Conservation (phyloP, 1,284 basidiomycete species). For the Irpex lacteus region DNA sequence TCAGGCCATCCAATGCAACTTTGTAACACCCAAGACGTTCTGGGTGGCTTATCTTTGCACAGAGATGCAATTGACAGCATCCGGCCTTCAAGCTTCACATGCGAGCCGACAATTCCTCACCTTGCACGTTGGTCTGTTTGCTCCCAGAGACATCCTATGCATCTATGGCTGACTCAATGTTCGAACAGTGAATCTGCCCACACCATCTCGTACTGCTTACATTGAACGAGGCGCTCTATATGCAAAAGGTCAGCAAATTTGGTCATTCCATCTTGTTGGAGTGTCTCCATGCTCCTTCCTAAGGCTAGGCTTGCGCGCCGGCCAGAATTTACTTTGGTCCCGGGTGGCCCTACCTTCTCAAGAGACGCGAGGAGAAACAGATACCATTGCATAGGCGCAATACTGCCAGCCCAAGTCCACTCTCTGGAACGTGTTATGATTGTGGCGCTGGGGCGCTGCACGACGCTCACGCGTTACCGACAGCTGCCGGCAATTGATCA, state of each 20-base stretch:
- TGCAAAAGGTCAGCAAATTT: neutral
- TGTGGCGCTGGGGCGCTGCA: neutral
- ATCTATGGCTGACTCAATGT: neutral
- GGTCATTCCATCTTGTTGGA: neutral
- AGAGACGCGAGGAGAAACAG: neutral
- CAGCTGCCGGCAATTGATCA: neutral
- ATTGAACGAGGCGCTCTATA: neutral
- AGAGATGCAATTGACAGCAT: neutral
- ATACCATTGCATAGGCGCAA: neutral
- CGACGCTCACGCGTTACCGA: too few species aligned
- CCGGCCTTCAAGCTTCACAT: neutral
- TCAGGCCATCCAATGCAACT: neutral
- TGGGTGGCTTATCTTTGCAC: neutral
- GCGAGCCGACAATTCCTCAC: neutral
- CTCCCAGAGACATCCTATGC: neutral
- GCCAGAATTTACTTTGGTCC: neutral
- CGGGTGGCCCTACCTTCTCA: neutral
- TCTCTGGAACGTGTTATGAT: neutral
- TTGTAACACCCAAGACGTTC: neutral
- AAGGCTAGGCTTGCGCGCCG: neutral
- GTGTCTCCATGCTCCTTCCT: neutral
- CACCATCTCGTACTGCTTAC: neutral
- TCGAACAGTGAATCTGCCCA: neutral
- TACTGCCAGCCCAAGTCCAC: neutral
- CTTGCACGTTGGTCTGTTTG: neutral